phyloP scores from a whole-genome alignment of 768 basidiomycete genomes.

The Dioszegia crocea region DNA sequence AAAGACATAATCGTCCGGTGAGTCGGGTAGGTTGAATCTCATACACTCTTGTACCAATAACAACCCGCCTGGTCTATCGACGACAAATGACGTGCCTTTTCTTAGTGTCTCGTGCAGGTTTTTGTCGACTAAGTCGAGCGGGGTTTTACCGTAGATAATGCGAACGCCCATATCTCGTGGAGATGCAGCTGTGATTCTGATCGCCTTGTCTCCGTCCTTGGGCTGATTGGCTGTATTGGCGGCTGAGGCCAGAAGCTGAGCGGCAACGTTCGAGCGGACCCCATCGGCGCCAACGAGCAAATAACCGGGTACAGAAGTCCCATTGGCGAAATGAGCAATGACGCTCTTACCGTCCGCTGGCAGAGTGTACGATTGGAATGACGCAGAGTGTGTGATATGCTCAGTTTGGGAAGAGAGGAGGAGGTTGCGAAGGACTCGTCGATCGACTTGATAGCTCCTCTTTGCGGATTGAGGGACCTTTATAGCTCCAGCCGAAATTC shows the following conservation, averaged over 20 bases:
- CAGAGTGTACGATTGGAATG: slow-evolving; percentile 11
- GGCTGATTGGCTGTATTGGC: too few relatives aligned
- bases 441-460: slow-evolving; percentile 13
- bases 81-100: slow-evolving; percentile 11
- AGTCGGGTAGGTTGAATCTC: slow-evolving; percentile 12
- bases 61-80: not conserved
- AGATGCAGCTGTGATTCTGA: not conserved
- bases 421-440: slow-evolving; percentile 10
- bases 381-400: slow-evolving; percentile 2
- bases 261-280: slow-evolving; percentile 8
- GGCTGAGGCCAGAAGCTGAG: slow-evolving; percentile 11
- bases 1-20: slow-evolving; percentile 18
- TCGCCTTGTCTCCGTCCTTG: too few relatives aligned
- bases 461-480: not conserved
- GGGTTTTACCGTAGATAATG: slow-evolving; percentile 26
- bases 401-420: not conserved
- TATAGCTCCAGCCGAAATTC: not conserved
- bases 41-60: slow-evolving; percentile 17
- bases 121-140: not conserved
- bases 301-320: slow-evolving; percentile 12
- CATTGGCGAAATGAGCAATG: slow-evolving; percentile 19
- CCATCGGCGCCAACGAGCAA: slow-evolving; percentile 27
- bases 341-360: not conserved
- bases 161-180: slow-evolving; percentile 10
- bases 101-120: not conserved